Conservation (phyloP, 2,329 filamentous ascomycete species). For the Neonectria sp. region DNA sequence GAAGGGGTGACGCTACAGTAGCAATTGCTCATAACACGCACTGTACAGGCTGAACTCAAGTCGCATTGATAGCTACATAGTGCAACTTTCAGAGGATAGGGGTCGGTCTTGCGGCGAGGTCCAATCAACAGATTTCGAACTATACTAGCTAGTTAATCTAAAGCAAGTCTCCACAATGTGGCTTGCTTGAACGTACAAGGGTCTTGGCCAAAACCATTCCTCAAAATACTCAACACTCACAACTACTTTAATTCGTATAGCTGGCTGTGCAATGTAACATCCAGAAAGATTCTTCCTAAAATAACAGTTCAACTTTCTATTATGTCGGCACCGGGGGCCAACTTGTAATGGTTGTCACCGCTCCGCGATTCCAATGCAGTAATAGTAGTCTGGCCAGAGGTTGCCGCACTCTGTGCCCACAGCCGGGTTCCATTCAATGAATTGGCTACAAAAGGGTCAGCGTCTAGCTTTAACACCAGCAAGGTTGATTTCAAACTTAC, state of each 20-base stretch:
- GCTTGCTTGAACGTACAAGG: no score
- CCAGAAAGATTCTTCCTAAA: no score
- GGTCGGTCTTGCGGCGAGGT: no score
- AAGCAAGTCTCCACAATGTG: no score
- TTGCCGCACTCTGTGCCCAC: conserved; percentile 1
- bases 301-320: no score
- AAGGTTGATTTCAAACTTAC: not conserved
- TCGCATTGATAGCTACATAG: no score
- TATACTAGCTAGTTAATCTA: no score
- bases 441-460: conserved; percentile 5
- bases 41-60: not conserved
- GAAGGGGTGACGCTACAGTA: not conserved
- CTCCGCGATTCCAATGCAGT: conserved; percentile 5
- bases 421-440: conserved; percentile 38
- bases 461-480: not conserved
- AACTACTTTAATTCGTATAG: not conserved
- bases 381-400: conserved; percentile 13
- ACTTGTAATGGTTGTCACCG: not conserved
- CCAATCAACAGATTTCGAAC: no score
- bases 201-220: no score
- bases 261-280: not conserved
- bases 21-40: not conserved
- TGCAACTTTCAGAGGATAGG: not conserved
- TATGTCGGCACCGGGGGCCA: no score
- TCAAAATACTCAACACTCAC: no score